Conservation (phyloP, 352 stramenopile species). For the Elongisporangium anandrum region DNA sequence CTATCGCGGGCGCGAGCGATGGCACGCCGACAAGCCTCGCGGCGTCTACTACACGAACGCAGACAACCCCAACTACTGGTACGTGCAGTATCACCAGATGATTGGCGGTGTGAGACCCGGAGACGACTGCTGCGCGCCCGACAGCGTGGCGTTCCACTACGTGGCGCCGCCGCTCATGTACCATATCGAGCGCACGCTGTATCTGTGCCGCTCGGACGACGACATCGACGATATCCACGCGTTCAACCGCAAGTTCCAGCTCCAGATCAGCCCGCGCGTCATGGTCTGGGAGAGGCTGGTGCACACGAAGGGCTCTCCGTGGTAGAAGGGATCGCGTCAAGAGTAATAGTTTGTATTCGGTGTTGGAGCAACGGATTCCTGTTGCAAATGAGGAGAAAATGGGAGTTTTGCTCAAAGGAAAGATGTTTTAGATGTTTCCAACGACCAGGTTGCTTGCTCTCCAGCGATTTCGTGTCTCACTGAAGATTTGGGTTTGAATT, state of each 20-base stretch:
- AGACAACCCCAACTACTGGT: slow-evolving; percentile 59
- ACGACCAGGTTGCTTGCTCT: too few relatives aligned
- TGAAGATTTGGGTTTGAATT: too few relatives aligned
- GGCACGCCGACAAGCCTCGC: slow-evolving; percentile 68
- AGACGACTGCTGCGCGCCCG: slow-evolving; percentile 44
- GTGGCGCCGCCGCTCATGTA: slow-evolving; percentile 68
- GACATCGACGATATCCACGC: slow-evolving; percentile 33
- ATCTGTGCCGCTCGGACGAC: slow-evolving; percentile 54
- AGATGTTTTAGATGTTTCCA: too few relatives aligned
- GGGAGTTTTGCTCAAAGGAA: too few relatives aligned
- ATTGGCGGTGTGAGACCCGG: slow-evolving; percentile 60
- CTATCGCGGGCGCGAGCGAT: slow-evolving; percentile 59
- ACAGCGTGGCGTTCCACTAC: slow-evolving; percentile 80
- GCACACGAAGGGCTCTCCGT: too few relatives aligned
- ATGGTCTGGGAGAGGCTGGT: slow-evolving; percentile 20
- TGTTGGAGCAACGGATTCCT: too few relatives aligned
- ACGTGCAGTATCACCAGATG: slow-evolving; percentile 61
- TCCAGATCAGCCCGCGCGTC: slow-evolving; percentile 38
- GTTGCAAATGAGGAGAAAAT: too few relatives aligned
- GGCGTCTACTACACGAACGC: slow-evolving; percentile 60
- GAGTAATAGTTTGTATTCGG: too few relatives aligned
- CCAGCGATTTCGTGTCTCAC: too few relatives aligned
- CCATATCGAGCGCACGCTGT: slow-evolving; percentile 68
- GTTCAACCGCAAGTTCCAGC: slow-evolving; percentile 54
- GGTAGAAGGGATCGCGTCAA: too few relatives aligned